phyloP scores from a whole-genome alignment of 2,329 filamentous ascomycete genomes.

The Aphanocladium album region DNA sequence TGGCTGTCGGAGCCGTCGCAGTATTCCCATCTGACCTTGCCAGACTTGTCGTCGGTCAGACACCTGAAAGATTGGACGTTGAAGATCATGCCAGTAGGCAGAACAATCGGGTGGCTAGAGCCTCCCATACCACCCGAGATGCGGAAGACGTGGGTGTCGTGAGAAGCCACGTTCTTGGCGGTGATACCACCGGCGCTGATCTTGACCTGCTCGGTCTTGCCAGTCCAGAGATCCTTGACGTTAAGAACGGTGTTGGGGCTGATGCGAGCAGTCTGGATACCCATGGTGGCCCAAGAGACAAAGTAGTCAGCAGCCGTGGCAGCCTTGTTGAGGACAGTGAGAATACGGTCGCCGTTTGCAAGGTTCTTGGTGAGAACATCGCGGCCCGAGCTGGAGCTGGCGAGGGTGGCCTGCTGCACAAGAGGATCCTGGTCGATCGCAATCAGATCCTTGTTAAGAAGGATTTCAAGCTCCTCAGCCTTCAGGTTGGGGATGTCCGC shows the following conservation, averaged over 20 bases:
- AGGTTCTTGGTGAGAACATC: slow-evolving; percentile 43
- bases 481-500: slow-evolving; percentile 34
- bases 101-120: slow-evolving; percentile 20
- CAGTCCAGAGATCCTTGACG: slow-evolving; percentile 41
- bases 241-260: slow-evolving; percentile 22
- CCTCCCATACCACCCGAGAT: slow-evolving; percentile 27
- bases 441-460: slow-evolving; percentile 38
- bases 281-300: slow-evolving; percentile 32
- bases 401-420: slow-evolving; percentile 41
- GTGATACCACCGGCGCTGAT: slow-evolving; percentile 20
- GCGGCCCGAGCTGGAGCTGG: slow-evolving; percentile 36
- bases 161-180: slow-evolving; percentile 27
- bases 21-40: slow-evolving; percentile 26
- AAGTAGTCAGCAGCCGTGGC: slow-evolving; percentile 22
- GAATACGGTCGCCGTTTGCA: slow-evolving; percentile 40
- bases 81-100: slow-evolving; percentile 45
- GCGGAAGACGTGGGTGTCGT: slow-evolving; percentile 39
- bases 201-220: slow-evolving; percentile 21
- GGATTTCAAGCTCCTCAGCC: slow-evolving; percentile 28
- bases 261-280: slow-evolving; percentile 26
- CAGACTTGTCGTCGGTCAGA: slow-evolving; percentile 29
- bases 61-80: slow-evolving; percentile 42
- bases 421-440: slow-evolving; percentile 37
- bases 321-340: slow-evolving; percentile 43
- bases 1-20: slow-evolving; percentile 37